Conservation (phyloP, 768 basidiomycete species). For the Hericium rajendrae region DNA sequence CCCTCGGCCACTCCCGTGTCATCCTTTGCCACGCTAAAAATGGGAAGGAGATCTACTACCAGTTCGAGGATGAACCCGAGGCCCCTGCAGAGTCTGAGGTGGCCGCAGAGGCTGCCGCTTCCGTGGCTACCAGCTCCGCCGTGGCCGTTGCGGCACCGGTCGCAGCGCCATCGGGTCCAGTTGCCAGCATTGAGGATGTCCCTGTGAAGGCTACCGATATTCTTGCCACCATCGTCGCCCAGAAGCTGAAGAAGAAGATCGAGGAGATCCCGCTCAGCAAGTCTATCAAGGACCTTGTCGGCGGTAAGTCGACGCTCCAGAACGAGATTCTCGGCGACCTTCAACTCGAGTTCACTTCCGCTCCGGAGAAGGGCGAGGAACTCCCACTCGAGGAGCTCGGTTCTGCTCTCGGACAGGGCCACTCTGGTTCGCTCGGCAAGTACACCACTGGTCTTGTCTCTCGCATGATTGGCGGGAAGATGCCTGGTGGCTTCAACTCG, state of each 20-base stretch:
- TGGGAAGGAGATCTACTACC: constrained; percentile 94
- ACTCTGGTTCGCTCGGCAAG: constrained; percentile 84
- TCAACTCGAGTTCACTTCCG: constrained; percentile 87
- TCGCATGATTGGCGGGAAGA: constrained; percentile 88
- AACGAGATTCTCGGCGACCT: constrained; percentile 98
- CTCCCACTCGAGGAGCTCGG: constrained; percentile 94
- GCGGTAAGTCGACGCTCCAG: constrained; percentile 96
- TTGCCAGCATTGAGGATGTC: constrained; percentile 72
- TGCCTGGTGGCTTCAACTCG: constrained; percentile 97
- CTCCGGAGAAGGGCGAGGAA: constrained; percentile 98
- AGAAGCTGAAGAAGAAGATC: constrained; percentile 95
- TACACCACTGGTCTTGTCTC: constrained; percentile 86
- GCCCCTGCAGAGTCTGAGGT: constrained; percentile 26
- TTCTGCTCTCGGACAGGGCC: constrained; percentile 69
- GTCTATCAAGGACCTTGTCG: constrained; percentile 96
- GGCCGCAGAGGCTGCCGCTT: constrained; percentile 20
- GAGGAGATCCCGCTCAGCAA: constrained; percentile 85
- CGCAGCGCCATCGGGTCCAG: constrained; percentile 31
- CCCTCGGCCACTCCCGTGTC: constrained; percentile 62
- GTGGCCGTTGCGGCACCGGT: constrained; percentile 32
- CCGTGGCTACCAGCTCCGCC: constrained; percentile 27
- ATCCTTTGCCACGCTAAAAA: constrained; percentile 95
- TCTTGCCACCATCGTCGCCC: constrained; percentile 81
- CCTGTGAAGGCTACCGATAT: constrained; percentile 90
- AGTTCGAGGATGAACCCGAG: constrained; percentile 78